Evolutionary conservation across 2,329 filamentous ascomycete species (phyloP).

Genomic region (Colletotrichum zoysiae): DNA sequence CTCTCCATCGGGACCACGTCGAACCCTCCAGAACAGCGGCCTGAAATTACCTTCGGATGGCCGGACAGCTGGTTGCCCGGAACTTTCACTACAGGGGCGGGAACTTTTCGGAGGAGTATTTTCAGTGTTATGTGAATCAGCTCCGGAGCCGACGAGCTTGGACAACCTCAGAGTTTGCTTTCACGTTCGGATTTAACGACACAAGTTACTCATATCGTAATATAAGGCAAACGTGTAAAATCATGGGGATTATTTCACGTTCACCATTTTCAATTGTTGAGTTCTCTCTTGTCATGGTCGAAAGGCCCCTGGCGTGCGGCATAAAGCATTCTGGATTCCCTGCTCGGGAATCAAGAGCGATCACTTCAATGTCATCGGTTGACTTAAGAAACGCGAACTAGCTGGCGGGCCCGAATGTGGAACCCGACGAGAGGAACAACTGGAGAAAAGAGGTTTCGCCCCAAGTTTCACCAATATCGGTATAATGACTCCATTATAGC

Average conservation of each 20-base stretch:
- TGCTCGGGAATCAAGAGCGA: neutral
- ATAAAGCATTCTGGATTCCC: neutral
- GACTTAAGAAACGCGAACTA: constrained; percentile 15
- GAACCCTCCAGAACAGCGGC: neutral
- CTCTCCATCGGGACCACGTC: neutral
- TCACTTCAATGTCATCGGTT: neutral
- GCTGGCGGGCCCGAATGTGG: neutral
- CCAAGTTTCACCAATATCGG: constrained; percentile 27
- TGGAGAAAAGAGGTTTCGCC: constrained; percentile 33
- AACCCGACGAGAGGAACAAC: neutral
- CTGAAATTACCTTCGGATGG: constrained; percentile 15
- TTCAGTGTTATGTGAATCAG: constrained; percentile 1
- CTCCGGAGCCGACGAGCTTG: constrained; percentile 4
- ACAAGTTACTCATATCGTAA: no score
- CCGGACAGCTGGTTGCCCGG: constrained; percentile 19
- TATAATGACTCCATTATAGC: constrained; percentile 7
- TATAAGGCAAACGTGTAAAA: neutral
- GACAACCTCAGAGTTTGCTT: neutral
- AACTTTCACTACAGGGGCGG: constrained; percentile 15
- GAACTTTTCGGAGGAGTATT: constrained; percentile 1
- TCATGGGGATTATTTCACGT: neutral
- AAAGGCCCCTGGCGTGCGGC: no score
- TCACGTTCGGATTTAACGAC: no score
- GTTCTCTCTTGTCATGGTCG: neutral
- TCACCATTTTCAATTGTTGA: neutral